Evolutionary conservation across 352 stramenopile species (phyloP).

Genomic region (Globisporangium radiosum): DNA sequence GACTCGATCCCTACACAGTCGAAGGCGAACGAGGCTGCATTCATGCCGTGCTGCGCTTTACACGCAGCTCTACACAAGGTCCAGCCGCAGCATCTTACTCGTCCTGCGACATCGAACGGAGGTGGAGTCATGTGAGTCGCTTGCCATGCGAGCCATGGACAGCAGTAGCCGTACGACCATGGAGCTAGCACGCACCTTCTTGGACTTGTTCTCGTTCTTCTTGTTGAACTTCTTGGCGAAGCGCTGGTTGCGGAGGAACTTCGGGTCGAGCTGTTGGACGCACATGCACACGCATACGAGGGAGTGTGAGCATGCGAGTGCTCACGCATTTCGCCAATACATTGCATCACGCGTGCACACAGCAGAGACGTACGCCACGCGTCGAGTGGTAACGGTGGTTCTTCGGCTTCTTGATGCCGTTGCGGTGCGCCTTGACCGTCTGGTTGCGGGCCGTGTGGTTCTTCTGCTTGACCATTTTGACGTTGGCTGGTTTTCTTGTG

Average conservation of each 20-base stretch:
- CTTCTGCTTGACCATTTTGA: slow-evolving; percentile 93
- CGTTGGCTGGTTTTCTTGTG: slow-evolving; percentile 53
- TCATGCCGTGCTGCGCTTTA: not conserved
- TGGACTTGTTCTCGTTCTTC: slow-evolving; percentile 70
- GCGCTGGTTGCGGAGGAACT: slow-evolving; percentile 97
- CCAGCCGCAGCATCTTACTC: slow-evolving; percentile 9
- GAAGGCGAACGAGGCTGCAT: slow-evolving; percentile 5
- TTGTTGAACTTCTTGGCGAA: slow-evolving; percentile 98
- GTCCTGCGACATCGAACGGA: slow-evolving; percentile 1
- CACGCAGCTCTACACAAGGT: slow-evolving; percentile 5
- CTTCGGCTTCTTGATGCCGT: slow-evolving; percentile 98
- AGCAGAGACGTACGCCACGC: slow-evolving; percentile 76
- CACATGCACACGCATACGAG: not conserved
- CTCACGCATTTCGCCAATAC: not conserved
- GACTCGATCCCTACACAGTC: not conserved
- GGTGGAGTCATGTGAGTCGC: too few species aligned
- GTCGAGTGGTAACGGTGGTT: slow-evolving; percentile 93
- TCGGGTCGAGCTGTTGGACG: slow-evolving; percentile 88
- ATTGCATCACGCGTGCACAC: not conserved
- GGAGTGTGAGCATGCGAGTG: not conserved
- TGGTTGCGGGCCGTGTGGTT: slow-evolving; percentile 97
- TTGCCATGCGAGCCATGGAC: not conserved
- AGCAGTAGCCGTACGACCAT: too few species aligned
- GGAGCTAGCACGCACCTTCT: slow-evolving; percentile 30
- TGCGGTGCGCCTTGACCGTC: slow-evolving; percentile 95